Evolutionary conservation across 805 yeast species (phyloP).

Genomic region (Scheffersomyces ergatensis): DNA sequence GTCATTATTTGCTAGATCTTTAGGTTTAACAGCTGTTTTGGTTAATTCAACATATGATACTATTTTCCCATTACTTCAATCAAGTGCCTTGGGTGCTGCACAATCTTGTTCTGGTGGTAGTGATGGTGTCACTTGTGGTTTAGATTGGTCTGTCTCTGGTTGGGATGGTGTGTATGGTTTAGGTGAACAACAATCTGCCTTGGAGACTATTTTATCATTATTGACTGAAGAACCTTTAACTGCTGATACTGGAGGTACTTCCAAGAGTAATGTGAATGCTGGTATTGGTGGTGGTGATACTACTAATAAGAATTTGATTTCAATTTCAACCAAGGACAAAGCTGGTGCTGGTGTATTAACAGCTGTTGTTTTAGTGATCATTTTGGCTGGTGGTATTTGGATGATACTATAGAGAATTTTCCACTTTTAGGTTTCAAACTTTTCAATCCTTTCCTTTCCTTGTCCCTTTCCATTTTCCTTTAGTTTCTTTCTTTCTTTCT

Average conservation of each 20-base stretch:
- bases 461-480: too few relatives aligned
- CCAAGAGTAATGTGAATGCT: slow-evolving; percentile 33
- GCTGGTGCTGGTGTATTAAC: slow-evolving; percentile 93
- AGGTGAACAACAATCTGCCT: slow-evolving; percentile 81
- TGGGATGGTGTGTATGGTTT: slow-evolving; percentile 75
- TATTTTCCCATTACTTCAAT: slow-evolving; percentile 39
- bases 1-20: slow-evolving; percentile 62
- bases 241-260: slow-evolving; percentile 33
- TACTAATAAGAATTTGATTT: slow-evolving; percentile 40
- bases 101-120: slow-evolving; percentile 77
- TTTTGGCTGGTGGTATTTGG: slow-evolving; percentile 76
- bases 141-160: slow-evolving; percentile 57
- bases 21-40: slow-evolving; percentile 56
- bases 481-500: too few relatives aligned
- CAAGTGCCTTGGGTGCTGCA: slow-evolving; percentile 72
- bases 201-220: slow-evolving; percentile 54
- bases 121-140: slow-evolving; percentile 86
- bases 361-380: slow-evolving; percentile 60
- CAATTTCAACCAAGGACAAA: slow-evolving; percentile 60
- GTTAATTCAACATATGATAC: slow-evolving; percentile 47
- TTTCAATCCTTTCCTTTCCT: too few relatives aligned
- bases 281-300: slow-evolving; percentile 34
- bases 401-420: slow-evolving; percentile 53
- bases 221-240: slow-evolving; percentile 31
- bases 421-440: too few relatives aligned